phyloP scores from a whole-genome alignment of 75 land plant genomes.

The Cupressus sempervirens region DNA sequence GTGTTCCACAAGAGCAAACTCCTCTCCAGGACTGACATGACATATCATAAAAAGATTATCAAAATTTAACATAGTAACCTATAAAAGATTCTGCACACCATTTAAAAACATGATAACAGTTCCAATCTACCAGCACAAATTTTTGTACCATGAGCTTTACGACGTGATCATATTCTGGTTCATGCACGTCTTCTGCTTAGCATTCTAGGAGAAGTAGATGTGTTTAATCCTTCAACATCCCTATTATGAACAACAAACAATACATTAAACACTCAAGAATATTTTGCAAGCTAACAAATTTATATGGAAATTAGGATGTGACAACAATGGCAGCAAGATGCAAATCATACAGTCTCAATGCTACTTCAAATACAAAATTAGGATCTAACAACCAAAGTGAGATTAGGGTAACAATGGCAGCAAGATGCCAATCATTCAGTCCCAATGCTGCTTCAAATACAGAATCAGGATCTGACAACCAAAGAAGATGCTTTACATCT shows the following conservation, averaged over 20 bases:
- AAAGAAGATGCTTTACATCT: constrained; percentile 85
- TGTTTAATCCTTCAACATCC: constrained; percentile 23
- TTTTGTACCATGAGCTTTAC: constrained; percentile 64
- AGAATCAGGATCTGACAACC: constrained; percentile 85
- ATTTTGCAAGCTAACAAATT: background rate
- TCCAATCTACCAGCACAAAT: constrained; percentile 93
- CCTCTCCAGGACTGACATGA: constrained; percentile 82
- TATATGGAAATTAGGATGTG: background rate
- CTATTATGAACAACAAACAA: constrained; percentile 28
- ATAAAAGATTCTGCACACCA: background rate
- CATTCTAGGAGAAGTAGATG: constrained; percentile 37
- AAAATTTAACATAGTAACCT: background rate
- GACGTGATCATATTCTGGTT: constrained; percentile 34
- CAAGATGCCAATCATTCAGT: constrained; percentile 90
- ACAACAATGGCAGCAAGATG: too few species aligned
- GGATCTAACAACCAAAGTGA: constrained; percentile 65
- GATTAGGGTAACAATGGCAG: constrained; percentile 95
- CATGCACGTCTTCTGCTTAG: constrained; percentile 26
- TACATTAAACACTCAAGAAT: background rate
- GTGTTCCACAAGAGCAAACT: constrained; percentile 90
- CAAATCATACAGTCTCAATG: too few species aligned
- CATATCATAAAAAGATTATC: background rate
- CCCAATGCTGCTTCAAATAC: constrained; percentile 94
- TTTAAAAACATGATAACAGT: constrained; percentile 11
- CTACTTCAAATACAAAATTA: too few species aligned